Evolutionary conservation across 208 protist genomes (phyloP), one percentile per base, ranked within the genome.

Genomic region (Strigomonas culicis): DNA sequence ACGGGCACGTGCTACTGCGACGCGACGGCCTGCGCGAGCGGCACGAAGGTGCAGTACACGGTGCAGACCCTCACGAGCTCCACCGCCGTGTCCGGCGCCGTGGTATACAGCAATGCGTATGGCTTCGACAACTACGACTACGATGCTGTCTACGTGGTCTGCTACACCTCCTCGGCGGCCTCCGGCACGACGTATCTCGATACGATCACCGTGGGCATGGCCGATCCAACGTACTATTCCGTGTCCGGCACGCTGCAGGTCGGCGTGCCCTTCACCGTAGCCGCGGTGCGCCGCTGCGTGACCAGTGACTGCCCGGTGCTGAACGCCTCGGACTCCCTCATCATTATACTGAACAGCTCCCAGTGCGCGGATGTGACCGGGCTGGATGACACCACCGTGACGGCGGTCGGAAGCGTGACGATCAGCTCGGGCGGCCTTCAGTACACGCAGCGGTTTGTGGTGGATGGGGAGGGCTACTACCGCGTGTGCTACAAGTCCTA

Each of bases 161-260:
- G 91, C 73, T 97, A 97, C 74, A 56, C 46, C 41, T 68, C 39
- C 10, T 71, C 63, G 19, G 59, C 75, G 25, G 41, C 19, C n/a
- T 47, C 46, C 0, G 59, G 68, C 8, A 74, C 72, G 46, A 88
- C 82, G 39, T 96, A 92, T 73, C 72, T 92, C 63, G 88, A 88
- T 21, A 59, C 52, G n/a, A 22, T 96, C 17, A 79, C 44, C 49
- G 80, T 94, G 22, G 70, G 51, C 19, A 71, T 84, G 71, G 77
- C 86, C 6, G 82, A 96, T 61, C 91, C 91, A n/a, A 75, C 84
- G n/a, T 93, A 88, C 74, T 96, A 93, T 80, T 87, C 79, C 41
- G 61, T 84, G 21, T 62, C 58, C n/a, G 46, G 25, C 32, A 34
- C 30, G 44, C 10, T 36, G 70, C 78, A 73, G 39, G 81, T 86